Conservation (phyloP, 2,329 filamentous ascomycete genomes). For the Pezicula neosporulosa region DNA sequence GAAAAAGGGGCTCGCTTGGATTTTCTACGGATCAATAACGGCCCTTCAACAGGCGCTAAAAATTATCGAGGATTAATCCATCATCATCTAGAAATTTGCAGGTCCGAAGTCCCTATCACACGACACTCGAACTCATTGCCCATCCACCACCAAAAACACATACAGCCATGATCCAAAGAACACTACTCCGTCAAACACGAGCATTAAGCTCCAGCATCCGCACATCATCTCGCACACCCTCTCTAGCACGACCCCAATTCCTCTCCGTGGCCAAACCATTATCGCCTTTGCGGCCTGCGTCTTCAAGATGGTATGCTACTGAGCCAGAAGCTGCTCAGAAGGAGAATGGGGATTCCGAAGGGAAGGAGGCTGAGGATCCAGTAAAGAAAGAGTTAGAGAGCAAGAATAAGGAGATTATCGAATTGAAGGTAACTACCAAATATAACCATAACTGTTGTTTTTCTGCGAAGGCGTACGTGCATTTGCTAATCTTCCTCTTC, state of each 20-base stretch:
- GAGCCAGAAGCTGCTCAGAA: slow-evolving; percentile 37
- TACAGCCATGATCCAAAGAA: slow-evolving; percentile 45
- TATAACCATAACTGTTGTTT: no score
- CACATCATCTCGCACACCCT: slow-evolving; percentile 14
- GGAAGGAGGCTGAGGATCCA: slow-evolving; percentile 43
- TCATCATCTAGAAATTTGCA: no score
- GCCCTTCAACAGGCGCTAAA: no score
- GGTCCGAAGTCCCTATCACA: no score
- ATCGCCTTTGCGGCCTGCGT: slow-evolving; percentile 11
- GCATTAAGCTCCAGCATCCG: slow-evolving; percentile 33
- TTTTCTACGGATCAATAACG: no score
- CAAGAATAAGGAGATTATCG: slow-evolving; percentile 69
- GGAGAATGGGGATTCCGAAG: slow-evolving; percentile 31
- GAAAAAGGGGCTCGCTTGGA: no score
- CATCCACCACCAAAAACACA: slow-evolving; percentile 16
- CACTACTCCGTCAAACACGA: slow-evolving; percentile 43
- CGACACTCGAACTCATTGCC: slow-evolving; percentile 5
- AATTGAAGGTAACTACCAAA: slow-evolving; percentile 69
- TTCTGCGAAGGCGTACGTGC: no score
- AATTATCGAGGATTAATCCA: no score
- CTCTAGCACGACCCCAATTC: slow-evolving; percentile 31
- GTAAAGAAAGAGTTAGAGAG: slow-evolving; percentile 66
- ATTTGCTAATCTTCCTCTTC: slow-evolving; percentile 1
- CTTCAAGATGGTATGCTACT: slow-evolving; percentile 30
- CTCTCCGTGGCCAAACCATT: slow-evolving; percentile 31